These are phyloP conservation scores for Xylariaceae sp. DNA, from an alignment of 2,329 filamentous ascomycete species.

Conservation along the genomic window DNA sequence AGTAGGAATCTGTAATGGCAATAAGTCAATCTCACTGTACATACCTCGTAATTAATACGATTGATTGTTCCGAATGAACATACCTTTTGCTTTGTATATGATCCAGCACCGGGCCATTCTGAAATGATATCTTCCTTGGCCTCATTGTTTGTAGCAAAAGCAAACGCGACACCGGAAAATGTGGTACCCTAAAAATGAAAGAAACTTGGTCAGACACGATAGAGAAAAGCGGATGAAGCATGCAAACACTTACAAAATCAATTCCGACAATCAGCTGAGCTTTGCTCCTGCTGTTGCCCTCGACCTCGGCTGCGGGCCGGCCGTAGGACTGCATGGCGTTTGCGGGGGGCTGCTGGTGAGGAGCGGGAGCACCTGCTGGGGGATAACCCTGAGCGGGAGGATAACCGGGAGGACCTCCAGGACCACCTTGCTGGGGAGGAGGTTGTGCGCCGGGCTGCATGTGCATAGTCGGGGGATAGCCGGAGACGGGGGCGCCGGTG, in stretches of 20 bases:
- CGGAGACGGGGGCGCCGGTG: slow-evolving; percentile 54
- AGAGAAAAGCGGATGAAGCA: not conserved
- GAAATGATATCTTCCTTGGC: slow-evolving; percentile 98
- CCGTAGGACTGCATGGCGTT: slow-evolving; percentile 40
- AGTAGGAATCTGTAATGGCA: slow-evolving; percentile 79
- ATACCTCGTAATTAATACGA: not conserved
- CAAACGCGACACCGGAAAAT: slow-evolving; percentile 95
- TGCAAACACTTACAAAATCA: slow-evolving; percentile 72
- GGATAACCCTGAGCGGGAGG: slow-evolving; percentile 44
- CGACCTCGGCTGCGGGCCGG: slow-evolving; percentile 66
- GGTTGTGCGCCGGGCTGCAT: slow-evolving; percentile 35
- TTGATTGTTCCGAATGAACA: slow-evolving; percentile 18
- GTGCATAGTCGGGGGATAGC: slow-evolving; percentile 56
- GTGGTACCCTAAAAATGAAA: slow-evolving; percentile 74
- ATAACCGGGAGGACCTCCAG: slow-evolving; percentile 45
- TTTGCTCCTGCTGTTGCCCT: slow-evolving; percentile 85
- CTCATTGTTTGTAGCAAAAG: slow-evolving; percentile 95
- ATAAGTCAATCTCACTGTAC: slow-evolving; percentile 17
- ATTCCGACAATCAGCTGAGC: slow-evolving; percentile 98
- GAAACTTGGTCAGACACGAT: slow-evolving; percentile 11
- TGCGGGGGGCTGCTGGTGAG: slow-evolving; percentile 31
- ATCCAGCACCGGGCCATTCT: slow-evolving; percentile 96
- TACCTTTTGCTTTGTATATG: slow-evolving; percentile 98
- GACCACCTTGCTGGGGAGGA: slow-evolving; percentile 40
- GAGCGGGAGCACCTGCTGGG: slow-evolving; percentile 39